These are phyloP conservation scores for Cyberlindnera petersonii DNA, from an alignment of 805 yeast species.

Conservation along the genomic window DNA sequence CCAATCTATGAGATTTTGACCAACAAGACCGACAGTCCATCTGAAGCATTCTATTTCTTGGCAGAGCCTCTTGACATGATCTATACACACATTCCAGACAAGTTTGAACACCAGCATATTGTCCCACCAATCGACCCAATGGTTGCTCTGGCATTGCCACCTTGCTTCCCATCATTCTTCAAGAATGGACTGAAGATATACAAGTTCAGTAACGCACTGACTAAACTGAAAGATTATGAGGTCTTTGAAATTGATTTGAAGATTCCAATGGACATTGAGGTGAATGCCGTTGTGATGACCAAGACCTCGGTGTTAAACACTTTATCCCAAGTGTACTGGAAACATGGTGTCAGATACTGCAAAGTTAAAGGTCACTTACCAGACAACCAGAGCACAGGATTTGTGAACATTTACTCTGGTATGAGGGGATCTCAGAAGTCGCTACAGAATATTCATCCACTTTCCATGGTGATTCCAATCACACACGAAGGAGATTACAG, in stretches of 20 bases:
- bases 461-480: constrained; percentile 71
- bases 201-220: constrained; percentile 73
- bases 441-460: constrained; percentile 56
- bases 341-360: constrained; percentile 57
- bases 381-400: constrained; percentile 61
- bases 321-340: constrained; percentile 77
- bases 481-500: constrained; percentile 65
- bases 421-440: constrained; percentile 55
- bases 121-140: constrained; percentile 78
- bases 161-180: constrained; percentile 80
- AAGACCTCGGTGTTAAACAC: constrained; percentile 42
- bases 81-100: constrained; percentile 82
- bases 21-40: constrained; percentile 28
- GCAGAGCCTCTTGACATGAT: constrained; percentile 71
- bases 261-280: constrained; percentile 67
- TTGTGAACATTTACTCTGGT: constrained; percentile 72
- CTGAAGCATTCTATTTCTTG: constrained; percentile 64
- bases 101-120: constrained; percentile 77
- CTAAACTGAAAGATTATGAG: constrained; percentile 71
- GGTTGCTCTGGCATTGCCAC: constrained; percentile 76
- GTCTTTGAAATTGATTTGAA: constrained; percentile 72
- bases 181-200: constrained; percentile 52
- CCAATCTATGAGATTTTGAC: constrained; percentile 42
- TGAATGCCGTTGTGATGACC: constrained; percentile 57
- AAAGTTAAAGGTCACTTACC: constrained; percentile 82